Base-by-base conservation (phyloP, 169 alveolate genomes). In the Plasmodium gaboni region DNA sequence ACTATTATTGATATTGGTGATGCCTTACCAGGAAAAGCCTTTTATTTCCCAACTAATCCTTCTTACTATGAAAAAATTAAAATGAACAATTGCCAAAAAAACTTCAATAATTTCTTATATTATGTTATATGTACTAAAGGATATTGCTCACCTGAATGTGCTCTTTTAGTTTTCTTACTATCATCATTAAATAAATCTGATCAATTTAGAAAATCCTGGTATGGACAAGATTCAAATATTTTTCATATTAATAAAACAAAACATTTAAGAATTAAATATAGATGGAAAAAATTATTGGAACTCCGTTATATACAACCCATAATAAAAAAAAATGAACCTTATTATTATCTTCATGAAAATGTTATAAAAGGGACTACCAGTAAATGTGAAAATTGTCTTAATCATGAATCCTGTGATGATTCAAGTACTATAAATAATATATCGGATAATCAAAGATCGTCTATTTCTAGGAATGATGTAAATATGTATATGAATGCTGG, bases 121-220 rank as follows among this genome's bases (percentile, higher is more conserved):
- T 93, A 93, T 57, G 91, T 93, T 28, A 93, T 93, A 8, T 93
- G 95, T 73, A 93, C 95, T 22, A 93, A 93, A 85, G 95, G 95
- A 22, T 86, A 87, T 89, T 93, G 95, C 32, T 80, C 93, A 19
- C 95, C 95, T 19, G 95, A 93, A 67, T 93, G 95, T 38, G 95
- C 95, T 22, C 78, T 93, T 26, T 67, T 93, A 42, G 95, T 93
- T 59, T 93, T 93, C 61, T 55, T 93, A 76, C 61, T 93, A 51
- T 90, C 95, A 17, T 71, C 92, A 7, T 74, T 85, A 59, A 88
- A 88, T 74, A 93, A 89, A 72, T 87, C 93, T 4, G 91, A 88
- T 10, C 89, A 85, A 15, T 93, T 93, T 57, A 76, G 95, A 48
- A 88, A 73, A 61, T 74, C 92, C 22, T 93, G 95, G 95, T 93